phyloP scores from a whole-genome alignment of 345 rosid genomes.

The Eucalyptus lansdowneana region DNA sequence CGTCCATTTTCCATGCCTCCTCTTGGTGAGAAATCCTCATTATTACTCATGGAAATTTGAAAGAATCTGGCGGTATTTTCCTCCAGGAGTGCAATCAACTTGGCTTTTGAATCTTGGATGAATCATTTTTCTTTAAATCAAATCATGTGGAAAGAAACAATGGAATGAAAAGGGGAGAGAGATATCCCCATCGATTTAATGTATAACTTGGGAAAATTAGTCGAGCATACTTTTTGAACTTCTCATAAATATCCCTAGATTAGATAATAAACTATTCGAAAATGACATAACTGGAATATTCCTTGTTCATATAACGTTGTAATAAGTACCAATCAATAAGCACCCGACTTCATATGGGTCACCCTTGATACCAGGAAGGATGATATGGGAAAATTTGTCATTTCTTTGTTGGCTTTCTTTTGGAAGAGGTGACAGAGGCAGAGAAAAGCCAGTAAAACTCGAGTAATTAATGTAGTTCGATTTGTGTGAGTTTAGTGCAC shows the following conservation, averaged over 20 bases:
- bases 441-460: background rate
- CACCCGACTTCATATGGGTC: too few species aligned
- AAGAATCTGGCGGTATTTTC: background rate
- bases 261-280: background rate
- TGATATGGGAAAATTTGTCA: slow-evolving; percentile 5
- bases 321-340: background rate
- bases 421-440: slow-evolving; percentile 9
- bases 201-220: background rate
- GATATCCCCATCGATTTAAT: background rate
- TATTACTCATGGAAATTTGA: background rate
- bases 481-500: background rate
- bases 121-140: background rate
- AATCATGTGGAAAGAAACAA: background rate
- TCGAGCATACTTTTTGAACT: background rate
- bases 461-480: background rate
- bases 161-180: background rate
- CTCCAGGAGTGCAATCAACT: background rate
- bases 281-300: background rate
- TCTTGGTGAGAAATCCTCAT: background rate
- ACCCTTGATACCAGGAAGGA: background rate
- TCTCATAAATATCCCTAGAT: background rate
- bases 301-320: rapidly evolving
- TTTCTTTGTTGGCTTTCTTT: slow-evolving; percentile 21
- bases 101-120: background rate
- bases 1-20: background rate